A percentile compares a stretch with the other conserved stretches of the same genome.
phyloP scores from a whole-genome alignment of 331 rosid species.

The Quercus phellos region DNA sequence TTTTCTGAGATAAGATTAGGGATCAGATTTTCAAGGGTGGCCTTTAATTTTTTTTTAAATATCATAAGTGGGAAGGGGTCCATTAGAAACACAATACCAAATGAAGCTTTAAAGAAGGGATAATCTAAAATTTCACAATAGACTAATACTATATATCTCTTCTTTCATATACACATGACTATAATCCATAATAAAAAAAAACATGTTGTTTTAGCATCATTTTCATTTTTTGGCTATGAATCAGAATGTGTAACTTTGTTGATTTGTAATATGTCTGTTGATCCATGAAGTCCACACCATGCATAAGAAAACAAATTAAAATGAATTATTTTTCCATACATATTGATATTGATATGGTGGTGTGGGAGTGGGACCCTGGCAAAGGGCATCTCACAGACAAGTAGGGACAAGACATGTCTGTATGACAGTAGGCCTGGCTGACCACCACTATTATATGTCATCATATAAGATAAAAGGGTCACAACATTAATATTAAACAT shows the following conservation, averaged over 20 bases:
- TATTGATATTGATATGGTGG: background rate
- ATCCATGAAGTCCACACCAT: background rate
- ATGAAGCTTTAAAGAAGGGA: no score
- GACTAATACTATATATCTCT: no score
- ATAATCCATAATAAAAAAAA: no score
- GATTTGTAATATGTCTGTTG: no score
- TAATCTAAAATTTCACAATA: background rate
- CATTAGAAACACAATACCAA: no score
- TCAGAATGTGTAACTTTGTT: no score
- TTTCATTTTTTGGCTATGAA: no score
- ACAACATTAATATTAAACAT: slow-evolving; percentile 1
- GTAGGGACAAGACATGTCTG: slow-evolving; percentile 47
- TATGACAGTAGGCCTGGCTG: slow-evolving; percentile 20
- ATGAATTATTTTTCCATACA: slow-evolving; percentile 23
- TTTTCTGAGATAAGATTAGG: background rate
- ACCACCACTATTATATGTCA: slow-evolving; percentile 28
- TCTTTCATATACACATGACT: no score
- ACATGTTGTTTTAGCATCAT: no score
- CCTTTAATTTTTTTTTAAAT: background rate
- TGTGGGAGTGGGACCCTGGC: slow-evolving; percentile 40
- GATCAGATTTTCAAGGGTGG: background rate
- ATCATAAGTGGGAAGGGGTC: background rate
- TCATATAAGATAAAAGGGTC: slow-evolving; percentile 19
- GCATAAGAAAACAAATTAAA: slow-evolving; percentile 9
- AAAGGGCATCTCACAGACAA: slow-evolving; percentile 50